Evolutionary conservation across 2,329 filamentous ascomycete species (phyloP).

Genomic region (Aspergillus fructus): DNA sequence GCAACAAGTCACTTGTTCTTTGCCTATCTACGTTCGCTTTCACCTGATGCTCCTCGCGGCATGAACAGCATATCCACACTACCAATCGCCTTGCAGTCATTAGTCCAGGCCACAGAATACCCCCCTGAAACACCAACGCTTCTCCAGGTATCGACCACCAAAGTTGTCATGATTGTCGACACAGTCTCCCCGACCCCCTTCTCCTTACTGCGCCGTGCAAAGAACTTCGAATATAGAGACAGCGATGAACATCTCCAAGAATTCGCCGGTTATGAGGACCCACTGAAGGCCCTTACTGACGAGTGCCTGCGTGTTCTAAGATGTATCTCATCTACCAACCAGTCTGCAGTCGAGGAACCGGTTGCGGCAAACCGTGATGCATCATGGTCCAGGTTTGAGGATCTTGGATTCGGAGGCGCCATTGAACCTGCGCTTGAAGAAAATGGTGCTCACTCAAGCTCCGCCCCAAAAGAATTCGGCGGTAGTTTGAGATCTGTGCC

Average conservation of each 20-base stretch:
- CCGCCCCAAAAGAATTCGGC: conserved; percentile 38
- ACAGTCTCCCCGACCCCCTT: conserved; percentile 94
- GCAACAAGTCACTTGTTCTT: conserved; percentile 97
- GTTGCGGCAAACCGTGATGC: conserved; percentile 77
- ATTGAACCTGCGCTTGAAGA: conserved; percentile 69
- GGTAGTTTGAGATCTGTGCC: conserved; percentile 64
- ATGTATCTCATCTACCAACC: conserved; percentile 84
- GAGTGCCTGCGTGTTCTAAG: conserved; percentile 89
- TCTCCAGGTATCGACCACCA: conserved; percentile 77
- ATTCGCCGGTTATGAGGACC: conserved; percentile 87
- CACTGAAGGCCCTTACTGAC: conserved; percentile 81
- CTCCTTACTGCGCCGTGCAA: conserved; percentile 81
- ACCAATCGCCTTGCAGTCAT: conserved; percentile 84
- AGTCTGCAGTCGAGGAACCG: conserved; percentile 71
- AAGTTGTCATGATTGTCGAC: conserved; percentile 96
- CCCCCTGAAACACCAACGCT: conserved; percentile 76
- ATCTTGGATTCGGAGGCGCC: conserved; percentile 81
- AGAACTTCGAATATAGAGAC: conserved; percentile 93
- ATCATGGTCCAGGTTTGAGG: conserved; percentile 95
- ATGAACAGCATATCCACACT: conserved; percentile 79
- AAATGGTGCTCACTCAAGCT: conserved; percentile 40
- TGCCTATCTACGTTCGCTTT: conserved; percentile 86
- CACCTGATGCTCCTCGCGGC: conserved; percentile 70
- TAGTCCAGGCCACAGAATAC: conserved; percentile 91
- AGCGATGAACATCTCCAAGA: conserved; percentile 80